phyloP scores from a whole-genome alignment of 1,284 basidiomycete genomes.

The Tylopilus sp. region DNA sequence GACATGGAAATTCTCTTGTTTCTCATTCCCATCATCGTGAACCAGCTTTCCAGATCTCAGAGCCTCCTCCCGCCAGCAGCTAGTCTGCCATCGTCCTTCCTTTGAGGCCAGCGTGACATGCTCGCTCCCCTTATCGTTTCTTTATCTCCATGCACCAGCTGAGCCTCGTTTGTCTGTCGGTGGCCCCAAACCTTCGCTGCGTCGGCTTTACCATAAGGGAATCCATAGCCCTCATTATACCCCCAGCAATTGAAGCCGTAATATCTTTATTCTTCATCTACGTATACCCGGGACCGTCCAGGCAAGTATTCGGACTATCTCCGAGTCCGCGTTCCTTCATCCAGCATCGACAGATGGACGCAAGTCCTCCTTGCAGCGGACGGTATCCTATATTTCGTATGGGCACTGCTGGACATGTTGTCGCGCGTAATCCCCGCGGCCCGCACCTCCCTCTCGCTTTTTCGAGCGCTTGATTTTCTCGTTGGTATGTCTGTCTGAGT shows the following conservation, averaged over 20 bases:
- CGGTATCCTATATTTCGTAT: conserved; percentile 54
- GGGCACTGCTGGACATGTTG: conserved; percentile 59
- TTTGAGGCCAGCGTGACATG: conserved; percentile 27
- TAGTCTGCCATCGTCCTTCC: conserved; percentile 21
- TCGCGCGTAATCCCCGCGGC: conserved; percentile 51
- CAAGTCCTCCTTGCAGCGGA: conserved; percentile 61
- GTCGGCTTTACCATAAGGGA: conserved; percentile 48
- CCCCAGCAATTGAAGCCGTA: conserved; percentile 58
- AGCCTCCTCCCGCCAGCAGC: conserved; percentile 18
- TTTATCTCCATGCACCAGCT: conserved; percentile 28
- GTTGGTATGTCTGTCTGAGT: conserved; percentile 39
- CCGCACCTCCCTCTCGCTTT: conserved; percentile 37
- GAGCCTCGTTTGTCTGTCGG: conserved; percentile 61
- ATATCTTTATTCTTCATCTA: conserved; percentile 53
- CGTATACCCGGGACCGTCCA: conserved; percentile 47
- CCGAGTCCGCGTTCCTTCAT: background rate
- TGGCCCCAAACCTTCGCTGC: conserved; percentile 68
- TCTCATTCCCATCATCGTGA: conserved; percentile 23
- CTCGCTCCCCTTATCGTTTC: conserved; percentile 1
- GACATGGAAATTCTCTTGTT: conserved; percentile 6
- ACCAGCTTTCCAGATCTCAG: background rate
- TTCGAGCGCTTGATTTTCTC: conserved; percentile 41
- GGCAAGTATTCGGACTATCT: conserved; percentile 40
- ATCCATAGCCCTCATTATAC: conserved; percentile 53
- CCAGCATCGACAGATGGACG: conserved; percentile 35